These are phyloP conservation scores for Aspergillus wentii DNA, from an alignment of 495 filamentous ascomycete genomes.

Conservation along the genomic window DNA sequence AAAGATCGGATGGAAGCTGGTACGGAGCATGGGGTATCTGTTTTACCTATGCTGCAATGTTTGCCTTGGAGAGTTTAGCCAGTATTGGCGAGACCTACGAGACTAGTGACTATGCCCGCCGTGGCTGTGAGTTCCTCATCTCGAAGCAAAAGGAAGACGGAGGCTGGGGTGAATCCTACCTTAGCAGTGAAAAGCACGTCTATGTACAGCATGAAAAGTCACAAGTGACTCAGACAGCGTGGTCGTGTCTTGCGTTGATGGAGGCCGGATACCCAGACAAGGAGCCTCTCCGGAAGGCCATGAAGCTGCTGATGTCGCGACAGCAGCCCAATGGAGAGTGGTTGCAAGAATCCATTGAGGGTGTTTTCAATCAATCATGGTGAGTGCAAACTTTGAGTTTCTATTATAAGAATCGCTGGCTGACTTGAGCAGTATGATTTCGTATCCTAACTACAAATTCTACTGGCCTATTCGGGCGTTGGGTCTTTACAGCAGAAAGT, in stretches of 20 bases:
- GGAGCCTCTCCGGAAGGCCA: conserved; percentile 64
- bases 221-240: conserved; percentile 91
- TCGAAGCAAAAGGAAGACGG: conserved; percentile 80
- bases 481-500: conserved; percentile 77
- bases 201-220: conserved; percentile 59
- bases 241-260: conserved; percentile 81
- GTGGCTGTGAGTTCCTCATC: conserved; percentile 81
- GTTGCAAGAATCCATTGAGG: conserved; percentile 92
- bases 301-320: conserved; percentile 78
- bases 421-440: conserved; percentile 79
- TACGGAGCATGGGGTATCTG: conserved; percentile 98
- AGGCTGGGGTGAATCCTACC: conserved; percentile 95
- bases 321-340: conserved; percentile 89
- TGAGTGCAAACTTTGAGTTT: conserved; percentile 32
- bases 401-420: conserved; percentile 77
- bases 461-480: conserved; percentile 91
- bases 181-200: conserved; percentile 58
- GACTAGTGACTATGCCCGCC: conserved; percentile 63
- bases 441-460: conserved; percentile 99
- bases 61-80: conserved; percentile 80
- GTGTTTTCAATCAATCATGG: conserved; percentile 98
- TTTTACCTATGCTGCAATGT: conserved; percentile 95
- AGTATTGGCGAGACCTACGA: conserved; percentile 77
- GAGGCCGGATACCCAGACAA: conserved; percentile 77
- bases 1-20: conserved; percentile 84